Evolutionary conservation across 257 asterid genomes (phyloP).

Genomic region (Penstemon newberryi): DNA sequence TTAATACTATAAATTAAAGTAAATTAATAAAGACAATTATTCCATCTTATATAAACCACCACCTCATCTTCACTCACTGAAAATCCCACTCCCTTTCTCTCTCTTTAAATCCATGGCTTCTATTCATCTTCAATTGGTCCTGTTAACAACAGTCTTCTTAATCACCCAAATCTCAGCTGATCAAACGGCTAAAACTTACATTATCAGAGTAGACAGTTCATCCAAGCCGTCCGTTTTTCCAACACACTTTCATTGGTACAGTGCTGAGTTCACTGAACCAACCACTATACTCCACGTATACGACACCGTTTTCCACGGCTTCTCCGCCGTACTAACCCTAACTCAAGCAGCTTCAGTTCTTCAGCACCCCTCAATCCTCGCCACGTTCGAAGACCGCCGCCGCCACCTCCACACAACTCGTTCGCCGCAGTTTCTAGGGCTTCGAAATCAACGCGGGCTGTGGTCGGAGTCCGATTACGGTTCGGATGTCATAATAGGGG

Average conservation of each 20-base stretch:
- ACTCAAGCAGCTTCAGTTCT: constrained; percentile 59
- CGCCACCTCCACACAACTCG: constrained; percentile 91
- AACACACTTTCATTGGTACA: constrained; percentile 91
- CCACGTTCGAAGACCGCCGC: constrained; percentile 78
- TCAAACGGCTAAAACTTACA: constrained; percentile 66
- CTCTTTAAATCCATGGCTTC: constrained; percentile 34
- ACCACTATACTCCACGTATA: constrained; percentile 75
- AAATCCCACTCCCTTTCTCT: constrained; percentile 24
- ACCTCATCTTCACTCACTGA: constrained; percentile 27
- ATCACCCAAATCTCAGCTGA: constrained; percentile 34
- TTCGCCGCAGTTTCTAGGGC: constrained; percentile 95
- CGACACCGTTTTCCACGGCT: constrained; percentile 89
- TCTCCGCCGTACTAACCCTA: constrained; percentile 76
- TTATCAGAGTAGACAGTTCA: constrained; percentile 59
- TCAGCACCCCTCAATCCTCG: constrained; percentile 69
- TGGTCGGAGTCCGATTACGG: constrained; percentile 98
- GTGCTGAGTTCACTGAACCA: constrained; percentile 71
- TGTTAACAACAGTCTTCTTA: not conserved
- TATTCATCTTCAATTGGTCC: constrained; percentile 26
- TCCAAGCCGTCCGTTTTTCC: constrained; percentile 88
- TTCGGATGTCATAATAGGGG: constrained; percentile 77
- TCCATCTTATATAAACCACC: constrained; percentile 32
- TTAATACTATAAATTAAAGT: not conserved
- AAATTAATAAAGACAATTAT: constrained; percentile 37
- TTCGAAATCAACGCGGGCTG: constrained; percentile 79